phyloP scores from a whole-genome alignment of 768 basidiomycete genomes.

The Suillus subaureus region DNA sequence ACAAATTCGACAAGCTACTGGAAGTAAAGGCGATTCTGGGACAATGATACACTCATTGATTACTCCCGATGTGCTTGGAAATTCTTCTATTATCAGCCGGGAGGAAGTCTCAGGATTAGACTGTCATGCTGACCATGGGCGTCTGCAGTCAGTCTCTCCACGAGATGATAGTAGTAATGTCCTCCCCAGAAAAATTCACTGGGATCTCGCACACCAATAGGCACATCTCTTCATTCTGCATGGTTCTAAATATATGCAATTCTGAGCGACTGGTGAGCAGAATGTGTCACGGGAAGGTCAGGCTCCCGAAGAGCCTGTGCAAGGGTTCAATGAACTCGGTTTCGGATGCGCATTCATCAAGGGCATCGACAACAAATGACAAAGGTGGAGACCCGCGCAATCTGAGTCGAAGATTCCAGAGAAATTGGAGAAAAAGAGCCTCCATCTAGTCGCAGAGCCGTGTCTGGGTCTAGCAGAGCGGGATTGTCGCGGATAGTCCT shows the following conservation, averaged over 20 bases:
- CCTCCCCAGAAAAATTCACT: too few relatives aligned
- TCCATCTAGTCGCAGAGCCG: too few relatives aligned
- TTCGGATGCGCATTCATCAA: too few relatives aligned
- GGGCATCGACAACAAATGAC: too few relatives aligned
- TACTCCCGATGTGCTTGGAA: background rate
- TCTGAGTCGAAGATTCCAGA: too few relatives aligned
- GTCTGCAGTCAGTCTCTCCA: background rate
- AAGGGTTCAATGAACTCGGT: background rate
- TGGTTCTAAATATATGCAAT: background rate
- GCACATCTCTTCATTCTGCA: background rate
- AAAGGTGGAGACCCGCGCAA: too few relatives aligned
- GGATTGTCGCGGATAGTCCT: too few relatives aligned
- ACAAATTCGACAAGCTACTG: background rate
- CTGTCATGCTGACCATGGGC: background rate
- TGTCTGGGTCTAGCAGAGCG: too few relatives aligned
- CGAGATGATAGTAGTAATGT: too few relatives aligned
- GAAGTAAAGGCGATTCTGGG: background rate
- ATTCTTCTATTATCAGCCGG: background rate
- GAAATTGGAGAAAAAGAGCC: too few relatives aligned
- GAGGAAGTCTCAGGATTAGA: background rate
- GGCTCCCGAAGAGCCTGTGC: background rate
- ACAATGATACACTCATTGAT: background rate
- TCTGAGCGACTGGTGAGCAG: background rate
- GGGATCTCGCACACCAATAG: background rate
- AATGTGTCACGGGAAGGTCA: background rate